Conservation (phyloP, 371 early-diverging fungal species). For the Synchytrium microbalum region DNA sequence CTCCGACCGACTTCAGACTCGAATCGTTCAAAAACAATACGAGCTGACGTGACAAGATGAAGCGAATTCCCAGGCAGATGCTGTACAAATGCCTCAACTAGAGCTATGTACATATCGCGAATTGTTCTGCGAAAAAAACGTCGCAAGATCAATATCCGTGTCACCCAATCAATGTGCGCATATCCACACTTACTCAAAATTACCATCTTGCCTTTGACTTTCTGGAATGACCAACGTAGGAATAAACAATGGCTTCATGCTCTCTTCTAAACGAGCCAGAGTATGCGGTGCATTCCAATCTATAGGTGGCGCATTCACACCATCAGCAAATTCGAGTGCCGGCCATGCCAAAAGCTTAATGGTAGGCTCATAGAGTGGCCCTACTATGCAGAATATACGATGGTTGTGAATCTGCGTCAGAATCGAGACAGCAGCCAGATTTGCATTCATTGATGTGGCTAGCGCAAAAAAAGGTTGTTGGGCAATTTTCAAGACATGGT, state of each 20-base stretch:
- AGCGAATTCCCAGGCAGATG: background rate
- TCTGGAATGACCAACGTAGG: background rate
- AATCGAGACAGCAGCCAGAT: background rate
- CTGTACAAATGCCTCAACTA: background rate
- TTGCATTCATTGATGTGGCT: background rate
- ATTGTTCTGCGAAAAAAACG: background rate
- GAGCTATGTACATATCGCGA: background rate
- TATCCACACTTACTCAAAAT: background rate
- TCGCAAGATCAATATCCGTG: too few species aligned
- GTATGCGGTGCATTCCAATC: background rate
- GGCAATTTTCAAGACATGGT: too few species aligned
- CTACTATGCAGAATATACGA: background rate
- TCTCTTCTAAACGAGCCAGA: background rate
- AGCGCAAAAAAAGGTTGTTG: too few species aligned
- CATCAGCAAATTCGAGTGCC: background rate
- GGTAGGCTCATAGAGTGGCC: background rate
- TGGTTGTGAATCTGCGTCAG: background rate
- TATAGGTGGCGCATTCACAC: background rate
- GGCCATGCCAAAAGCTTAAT: background rate
- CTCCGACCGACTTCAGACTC: background rate
- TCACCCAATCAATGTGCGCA: too few species aligned
- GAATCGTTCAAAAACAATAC: background rate
- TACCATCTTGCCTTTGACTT: background rate
- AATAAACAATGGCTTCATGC: background rate
- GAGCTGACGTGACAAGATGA: background rate